Conservation (phyloP, 2,329 filamentous ascomycete species). For the Sclerotinia spermophila region DNA sequence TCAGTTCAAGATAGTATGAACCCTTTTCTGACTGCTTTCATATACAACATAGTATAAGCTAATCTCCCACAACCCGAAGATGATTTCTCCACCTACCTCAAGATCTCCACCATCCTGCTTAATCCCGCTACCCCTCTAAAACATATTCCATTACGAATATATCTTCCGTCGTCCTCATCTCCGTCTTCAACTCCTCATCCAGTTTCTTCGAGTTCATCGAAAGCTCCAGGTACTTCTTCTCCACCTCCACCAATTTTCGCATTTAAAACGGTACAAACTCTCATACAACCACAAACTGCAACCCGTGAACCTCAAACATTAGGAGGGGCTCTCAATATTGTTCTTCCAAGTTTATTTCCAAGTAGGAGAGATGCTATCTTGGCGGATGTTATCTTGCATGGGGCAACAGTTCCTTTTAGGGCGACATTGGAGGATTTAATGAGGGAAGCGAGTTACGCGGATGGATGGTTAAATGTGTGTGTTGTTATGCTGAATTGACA, state of each 20-base stretch:
- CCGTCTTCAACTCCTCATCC: slow-evolving; percentile 55
- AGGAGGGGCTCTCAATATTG: slow-evolving; percentile 69
- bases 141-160: slow-evolving; percentile 83
- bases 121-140: slow-evolving; percentile 70
- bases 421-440: slow-evolving; percentile 81
- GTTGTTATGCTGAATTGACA: slow-evolving; percentile 55
- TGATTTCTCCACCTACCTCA: slow-evolving; percentile 67
- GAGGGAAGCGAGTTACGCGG: slow-evolving; percentile 77
- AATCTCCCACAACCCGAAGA: slow-evolving; percentile 45
- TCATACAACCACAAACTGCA: slow-evolving; percentile 52
- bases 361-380: slow-evolving; percentile 80
- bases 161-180: slow-evolving; percentile 66
- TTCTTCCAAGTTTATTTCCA: slow-evolving; percentile 81
- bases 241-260: slow-evolving; percentile 44
- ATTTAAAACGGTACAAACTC: slow-evolving; percentile 72
- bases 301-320: slow-evolving; percentile 60
- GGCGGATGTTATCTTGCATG: slow-evolving; percentile 82
- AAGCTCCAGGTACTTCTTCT: neutral
- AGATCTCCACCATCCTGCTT: slow-evolving; percentile 73
- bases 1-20: slow-evolving; percentile 56
- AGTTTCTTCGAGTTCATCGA: slow-evolving; percentile 41
- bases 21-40: neutral
- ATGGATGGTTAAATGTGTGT: slow-evolving; percentile 86
- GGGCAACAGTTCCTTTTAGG: slow-evolving; percentile 73
- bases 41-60: neutral